Conservation (phyloP, 2,329 filamentous ascomycete genomes). For the Talaromyces sp. region DNA sequence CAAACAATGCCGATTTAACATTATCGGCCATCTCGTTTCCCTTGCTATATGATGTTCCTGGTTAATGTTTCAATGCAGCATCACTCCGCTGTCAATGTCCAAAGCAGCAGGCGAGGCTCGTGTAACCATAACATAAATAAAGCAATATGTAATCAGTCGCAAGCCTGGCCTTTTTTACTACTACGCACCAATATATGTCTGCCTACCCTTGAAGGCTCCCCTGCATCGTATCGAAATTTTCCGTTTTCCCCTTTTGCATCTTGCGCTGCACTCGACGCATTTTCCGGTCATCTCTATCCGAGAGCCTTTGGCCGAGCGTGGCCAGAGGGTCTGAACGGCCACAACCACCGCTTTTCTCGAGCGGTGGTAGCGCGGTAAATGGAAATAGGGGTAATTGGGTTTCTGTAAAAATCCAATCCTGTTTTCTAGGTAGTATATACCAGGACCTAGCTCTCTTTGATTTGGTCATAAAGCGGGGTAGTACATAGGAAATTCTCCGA, state of each 20-base stretch:
- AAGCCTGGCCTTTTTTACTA: neutral
- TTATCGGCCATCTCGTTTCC: no score
- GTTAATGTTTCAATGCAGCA: no score
- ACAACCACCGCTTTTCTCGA: neutral
- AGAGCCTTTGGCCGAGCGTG: neutral
- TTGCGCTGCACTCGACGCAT: neutral
- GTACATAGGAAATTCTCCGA: no score
- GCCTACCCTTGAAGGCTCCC: neutral
- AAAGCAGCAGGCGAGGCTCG: neutral
- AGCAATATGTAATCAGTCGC: neutral
- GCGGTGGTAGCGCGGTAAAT: neutral
- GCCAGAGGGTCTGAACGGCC: conserved; percentile 3
- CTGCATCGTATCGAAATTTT: neutral
- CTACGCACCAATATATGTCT: neutral
- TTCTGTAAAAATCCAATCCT: no score
- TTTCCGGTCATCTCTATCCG: neutral
- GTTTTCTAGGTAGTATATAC: no score
- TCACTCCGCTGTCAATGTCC: conserved; percentile 3
- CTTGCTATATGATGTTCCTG: no score
- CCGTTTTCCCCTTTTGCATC: neutral
- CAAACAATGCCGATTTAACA: no score
- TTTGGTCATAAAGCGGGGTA: no score
- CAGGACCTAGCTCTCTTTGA: no score
- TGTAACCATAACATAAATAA: neutral
- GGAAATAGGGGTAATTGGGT: no score